Conservation (phyloP, 768 basidiomycete genomes). For the Neoboletus subvelutipes region DNA sequence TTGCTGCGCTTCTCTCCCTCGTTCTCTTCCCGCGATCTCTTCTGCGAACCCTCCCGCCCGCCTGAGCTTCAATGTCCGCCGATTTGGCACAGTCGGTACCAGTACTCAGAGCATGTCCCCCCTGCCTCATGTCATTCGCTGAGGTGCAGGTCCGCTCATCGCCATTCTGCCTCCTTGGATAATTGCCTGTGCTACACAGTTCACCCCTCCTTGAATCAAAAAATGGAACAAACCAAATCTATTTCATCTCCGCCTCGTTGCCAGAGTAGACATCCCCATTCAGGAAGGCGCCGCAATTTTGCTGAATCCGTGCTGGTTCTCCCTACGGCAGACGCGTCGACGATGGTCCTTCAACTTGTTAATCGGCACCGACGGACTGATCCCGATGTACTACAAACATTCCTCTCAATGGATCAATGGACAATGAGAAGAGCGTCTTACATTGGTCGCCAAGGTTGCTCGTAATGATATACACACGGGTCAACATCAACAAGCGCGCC, state of each 20-base stretch:
- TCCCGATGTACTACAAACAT: conserved; percentile 11
- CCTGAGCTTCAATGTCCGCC: conserved; percentile 14
- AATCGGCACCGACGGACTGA: conserved; percentile 24
- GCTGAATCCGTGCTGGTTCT: conserved; percentile 27
- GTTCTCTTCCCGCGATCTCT: conserved; percentile 1
- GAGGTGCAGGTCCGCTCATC: conserved; percentile 18
- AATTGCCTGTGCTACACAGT: conserved; percentile 8
- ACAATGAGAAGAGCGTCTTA: background rate
- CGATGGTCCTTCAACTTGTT: background rate
- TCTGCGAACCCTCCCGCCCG: conserved; percentile 9
- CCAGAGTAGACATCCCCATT: conserved; percentile 12
- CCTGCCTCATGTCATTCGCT: conserved; percentile 21
- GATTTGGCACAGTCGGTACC: conserved; percentile 9
- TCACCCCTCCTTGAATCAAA: conserved; percentile 9
- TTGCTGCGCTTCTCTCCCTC: background rate
- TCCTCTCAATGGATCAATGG: background rate
- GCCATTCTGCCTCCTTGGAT: conserved; percentile 17
- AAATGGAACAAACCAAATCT: conserved; percentile 22
- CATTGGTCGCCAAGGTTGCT: background rate
- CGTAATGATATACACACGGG: background rate
- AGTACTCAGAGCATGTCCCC: conserved; percentile 4
- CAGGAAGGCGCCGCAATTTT: conserved; percentile 17
- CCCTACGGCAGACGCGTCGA: conserved; percentile 17
- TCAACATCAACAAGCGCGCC: conserved; percentile 4
- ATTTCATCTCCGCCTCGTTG: conserved; percentile 34